These are phyloP conservation scores for Ascochyta koolunga DNA, from an alignment of 2,329 filamentous ascomycete species.

Conservation along the genomic window DNA sequence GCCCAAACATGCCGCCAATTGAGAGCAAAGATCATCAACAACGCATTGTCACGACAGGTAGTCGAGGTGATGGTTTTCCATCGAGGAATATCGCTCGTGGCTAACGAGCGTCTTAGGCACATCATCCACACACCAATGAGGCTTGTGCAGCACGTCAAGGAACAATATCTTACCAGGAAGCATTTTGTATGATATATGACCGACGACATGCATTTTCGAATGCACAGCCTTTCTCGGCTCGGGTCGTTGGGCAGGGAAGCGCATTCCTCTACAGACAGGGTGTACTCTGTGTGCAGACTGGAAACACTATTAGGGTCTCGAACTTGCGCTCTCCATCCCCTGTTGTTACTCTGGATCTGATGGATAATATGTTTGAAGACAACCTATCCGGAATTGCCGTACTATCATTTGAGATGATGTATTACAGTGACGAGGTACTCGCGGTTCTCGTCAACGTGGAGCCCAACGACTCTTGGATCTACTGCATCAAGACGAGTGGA, in stretches of 20 bases:
- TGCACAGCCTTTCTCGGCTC: constrained; percentile 67
- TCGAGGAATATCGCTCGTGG: background rate
- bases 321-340: constrained; percentile 55
- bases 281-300: constrained; percentile 67
- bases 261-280: constrained; percentile 69
- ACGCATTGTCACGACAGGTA: constrained; percentile 62
- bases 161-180: constrained; percentile 56
- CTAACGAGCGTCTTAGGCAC: constrained; percentile 41
- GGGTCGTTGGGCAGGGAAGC: constrained; percentile 64
- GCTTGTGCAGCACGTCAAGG: constrained; percentile 47
- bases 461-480: background rate
- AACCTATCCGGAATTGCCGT: background rate
- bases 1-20: constrained; percentile 61
- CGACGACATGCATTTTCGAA: constrained; percentile 64
- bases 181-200: constrained; percentile 66
- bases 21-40: constrained; percentile 58
- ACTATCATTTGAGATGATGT: constrained; percentile 24
- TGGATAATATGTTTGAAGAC: background rate
- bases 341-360: constrained; percentile 28
- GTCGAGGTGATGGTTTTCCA: constrained; percentile 58
- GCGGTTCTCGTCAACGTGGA: constrained; percentile 25
- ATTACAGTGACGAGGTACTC: constrained; percentile 44
- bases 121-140: constrained; percentile 53
- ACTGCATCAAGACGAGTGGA: constrained; percentile 33
- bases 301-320: constrained; percentile 62